Percentiles rank a stretch among this genome's conserved stretches.
phyloP scores from a whole-genome alignment of 2,329 filamentous ascomycete species.

The Catunica adiposa region DNA sequence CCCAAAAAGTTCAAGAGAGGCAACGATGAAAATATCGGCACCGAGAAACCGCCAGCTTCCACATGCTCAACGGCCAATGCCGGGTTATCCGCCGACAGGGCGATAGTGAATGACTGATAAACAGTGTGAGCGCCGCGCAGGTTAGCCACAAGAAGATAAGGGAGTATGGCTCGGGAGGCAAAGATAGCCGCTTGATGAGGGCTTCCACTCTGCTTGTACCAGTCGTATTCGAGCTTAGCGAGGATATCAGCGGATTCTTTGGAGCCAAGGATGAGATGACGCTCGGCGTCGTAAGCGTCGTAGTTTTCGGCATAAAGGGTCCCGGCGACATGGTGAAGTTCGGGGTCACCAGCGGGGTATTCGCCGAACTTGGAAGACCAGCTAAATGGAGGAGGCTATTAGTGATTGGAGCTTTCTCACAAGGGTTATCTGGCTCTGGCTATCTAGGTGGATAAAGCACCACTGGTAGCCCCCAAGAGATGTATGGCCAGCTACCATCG shows the following conservation, averaged over 20 bases:
- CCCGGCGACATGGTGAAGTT: conserved; percentile 84
- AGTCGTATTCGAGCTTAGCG: conserved; percentile 71
- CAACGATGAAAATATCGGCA: conserved; percentile 72
- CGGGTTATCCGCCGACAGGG: conserved; percentile 26
- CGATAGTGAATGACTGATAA: conserved; percentile 45
- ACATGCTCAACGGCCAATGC: conserved; percentile 64
- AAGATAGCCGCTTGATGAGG: conserved; percentile 77
- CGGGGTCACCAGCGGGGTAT: conserved; percentile 79
- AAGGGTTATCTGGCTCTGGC: too few relatives aligned
- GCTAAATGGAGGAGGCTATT: conserved; percentile 16
- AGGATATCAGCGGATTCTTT: conserved; percentile 72
- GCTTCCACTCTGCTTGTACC: conserved; percentile 72
- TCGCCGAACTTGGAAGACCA: conserved; percentile 82
- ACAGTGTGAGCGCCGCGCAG: conserved; percentile 74
- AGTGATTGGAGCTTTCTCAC: not conserved
- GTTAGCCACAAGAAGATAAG: conserved; percentile 82
- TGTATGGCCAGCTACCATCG: not conserved
- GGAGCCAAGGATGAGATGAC: conserved; percentile 75
- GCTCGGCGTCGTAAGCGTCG: conserved; percentile 83
- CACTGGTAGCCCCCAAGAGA: too few relatives aligned
- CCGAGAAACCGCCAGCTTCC: conserved; percentile 53
- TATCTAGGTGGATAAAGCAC: too few relatives aligned
- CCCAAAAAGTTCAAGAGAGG: conserved; percentile 93
- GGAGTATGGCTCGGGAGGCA: conserved; percentile 70
- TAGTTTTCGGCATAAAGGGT: conserved; percentile 82